Conservation (phyloP, 2,329 filamentous ascomycete species). For the Aureobasidium sp. region DNA sequence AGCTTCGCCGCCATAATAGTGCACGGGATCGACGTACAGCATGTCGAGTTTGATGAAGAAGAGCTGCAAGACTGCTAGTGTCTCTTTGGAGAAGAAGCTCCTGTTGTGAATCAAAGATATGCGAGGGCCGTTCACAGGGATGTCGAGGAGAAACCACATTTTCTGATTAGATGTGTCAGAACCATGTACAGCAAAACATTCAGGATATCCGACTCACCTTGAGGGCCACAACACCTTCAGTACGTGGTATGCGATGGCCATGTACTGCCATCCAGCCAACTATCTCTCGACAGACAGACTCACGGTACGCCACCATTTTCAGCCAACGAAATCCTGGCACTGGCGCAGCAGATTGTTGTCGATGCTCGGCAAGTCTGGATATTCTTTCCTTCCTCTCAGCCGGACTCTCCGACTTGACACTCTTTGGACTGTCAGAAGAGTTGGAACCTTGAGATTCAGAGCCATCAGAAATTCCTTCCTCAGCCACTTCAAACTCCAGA, state of each 20-base stretch:
- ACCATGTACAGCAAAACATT: slow-evolving; percentile 18
- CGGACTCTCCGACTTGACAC: not conserved
- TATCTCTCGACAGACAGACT: slow-evolving; percentile 54
- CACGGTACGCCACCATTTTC: slow-evolving; percentile 56
- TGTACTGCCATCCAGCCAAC: slow-evolving; percentile 52
- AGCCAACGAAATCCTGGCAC: slow-evolving; percentile 63
- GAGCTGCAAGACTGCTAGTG: slow-evolving; percentile 56
- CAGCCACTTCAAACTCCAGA: not conserved
- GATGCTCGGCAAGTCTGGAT: not conserved
- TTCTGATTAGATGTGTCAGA: slow-evolving; percentile 40
- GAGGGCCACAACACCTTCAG: slow-evolving; percentile 22
- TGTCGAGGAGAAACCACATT: slow-evolving; percentile 68
- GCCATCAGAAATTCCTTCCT: not conserved
- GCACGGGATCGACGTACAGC: slow-evolving; percentile 57
- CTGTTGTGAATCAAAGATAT: slow-evolving; percentile 47
- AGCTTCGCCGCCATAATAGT: slow-evolving; percentile 44
- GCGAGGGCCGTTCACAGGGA: slow-evolving; percentile 51
- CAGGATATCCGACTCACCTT: slow-evolving; percentile 15
- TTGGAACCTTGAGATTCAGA: not conserved
- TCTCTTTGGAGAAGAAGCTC: slow-evolving; percentile 50
- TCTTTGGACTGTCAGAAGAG: not conserved
- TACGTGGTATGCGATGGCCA: slow-evolving; percentile 50
- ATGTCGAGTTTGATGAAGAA: slow-evolving; percentile 69
- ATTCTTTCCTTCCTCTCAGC: not conserved
- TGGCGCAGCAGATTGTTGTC: not conserved